These are phyloP conservation scores for Saccharomycopsis selenospora DNA, from an alignment of 805 yeast species.

Conservation along the genomic window DNA sequence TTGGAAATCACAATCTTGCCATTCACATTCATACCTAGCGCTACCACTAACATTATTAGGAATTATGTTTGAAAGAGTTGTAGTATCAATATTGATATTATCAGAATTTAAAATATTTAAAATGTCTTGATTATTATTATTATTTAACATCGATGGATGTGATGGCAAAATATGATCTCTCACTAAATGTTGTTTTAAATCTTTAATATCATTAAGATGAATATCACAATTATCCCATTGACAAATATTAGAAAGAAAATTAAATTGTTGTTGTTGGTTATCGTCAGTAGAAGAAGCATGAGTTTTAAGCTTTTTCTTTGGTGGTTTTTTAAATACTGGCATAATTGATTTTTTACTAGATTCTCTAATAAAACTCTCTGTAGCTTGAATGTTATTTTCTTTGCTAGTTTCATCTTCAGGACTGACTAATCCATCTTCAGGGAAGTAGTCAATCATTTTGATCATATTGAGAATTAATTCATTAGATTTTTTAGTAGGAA, in stretches of 20 bases:
- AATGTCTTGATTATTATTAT: too few relatives aligned
- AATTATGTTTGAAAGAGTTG: background rate
- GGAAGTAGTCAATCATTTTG: background rate
- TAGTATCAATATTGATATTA: too few relatives aligned
- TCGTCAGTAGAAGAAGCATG: background rate
- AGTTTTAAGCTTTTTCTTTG: background rate
- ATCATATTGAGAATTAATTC: slow-evolving; percentile 2
- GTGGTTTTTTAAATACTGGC: too few relatives aligned
- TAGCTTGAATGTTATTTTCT: slow-evolving; percentile 11
- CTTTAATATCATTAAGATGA: slow-evolving; percentile 32
- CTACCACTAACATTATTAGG: slow-evolving; percentile 2
- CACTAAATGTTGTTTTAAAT: slow-evolving; percentile 45
- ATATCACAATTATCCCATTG: slow-evolving; percentile 63
- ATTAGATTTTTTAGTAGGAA: background rate
- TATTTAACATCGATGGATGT: slow-evolving; percentile 20
- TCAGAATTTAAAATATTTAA: too few relatives aligned
- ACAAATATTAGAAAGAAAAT: slow-evolving; percentile 31
- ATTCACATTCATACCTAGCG: slow-evolving; percentile 50
- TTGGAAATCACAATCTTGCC: slow-evolving; percentile 63
- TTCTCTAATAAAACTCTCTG: slow-evolving; percentile 7
- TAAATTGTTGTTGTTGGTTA: background rate
- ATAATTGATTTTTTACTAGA: background rate
- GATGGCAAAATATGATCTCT: slow-evolving; percentile 38
- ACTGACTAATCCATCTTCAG: background rate
- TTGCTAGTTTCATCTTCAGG: background rate